Percentiles rank a stretch among this genome's conserved stretches.
These are phyloP conservation scores for Hevea brasiliensis DNA, from an alignment of 345 rosid species.

Conservation along the genomic window DNA sequence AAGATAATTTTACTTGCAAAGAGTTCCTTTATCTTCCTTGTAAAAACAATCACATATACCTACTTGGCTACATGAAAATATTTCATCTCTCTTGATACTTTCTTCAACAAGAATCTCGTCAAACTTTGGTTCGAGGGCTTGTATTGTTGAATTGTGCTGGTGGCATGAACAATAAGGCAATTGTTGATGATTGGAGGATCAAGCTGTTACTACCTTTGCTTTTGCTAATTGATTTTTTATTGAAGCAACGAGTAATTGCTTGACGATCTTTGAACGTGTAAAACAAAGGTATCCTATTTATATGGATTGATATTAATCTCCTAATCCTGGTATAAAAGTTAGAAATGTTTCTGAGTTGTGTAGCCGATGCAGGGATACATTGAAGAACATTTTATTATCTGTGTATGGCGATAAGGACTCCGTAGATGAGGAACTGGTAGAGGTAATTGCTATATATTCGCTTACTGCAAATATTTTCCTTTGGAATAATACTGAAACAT, in stretches of 20 bases:
- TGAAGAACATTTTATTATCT: conserved; percentile 61
- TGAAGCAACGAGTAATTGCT: conserved; percentile 68
- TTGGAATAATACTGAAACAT: background rate
- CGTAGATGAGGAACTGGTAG: conserved; percentile 77
- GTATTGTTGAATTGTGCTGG: conserved; percentile 88
- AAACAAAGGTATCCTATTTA: conserved; percentile 51
- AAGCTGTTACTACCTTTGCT: conserved; percentile 71
- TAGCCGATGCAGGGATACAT: conserved; percentile 54
- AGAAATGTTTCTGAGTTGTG: background rate
- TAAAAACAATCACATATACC: too few species aligned
- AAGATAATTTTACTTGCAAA: background rate
- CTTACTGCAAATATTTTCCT: background rate
- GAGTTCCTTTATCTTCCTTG: too few species aligned
- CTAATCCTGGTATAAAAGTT: too few species aligned
- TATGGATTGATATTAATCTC: too few species aligned
- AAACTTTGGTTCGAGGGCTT: conserved; percentile 61
- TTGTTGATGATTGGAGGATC: conserved; percentile 96
- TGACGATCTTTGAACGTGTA: conserved; percentile 66
- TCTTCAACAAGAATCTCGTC: conserved; percentile 41
- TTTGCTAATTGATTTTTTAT: conserved; percentile 69
- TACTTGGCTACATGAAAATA: too few species aligned
- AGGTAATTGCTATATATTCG: conserved; percentile 40
- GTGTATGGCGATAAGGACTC: conserved; percentile 74
- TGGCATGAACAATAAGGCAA: conserved; percentile 95
- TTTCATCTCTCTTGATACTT: conserved; percentile 9